Percentiles rank a stretch among this genome's conserved stretches.
Evolutionary conservation across 768 basidiomycete species (phyloP).

Genomic region (Hypholoma sublateritium): DNA sequence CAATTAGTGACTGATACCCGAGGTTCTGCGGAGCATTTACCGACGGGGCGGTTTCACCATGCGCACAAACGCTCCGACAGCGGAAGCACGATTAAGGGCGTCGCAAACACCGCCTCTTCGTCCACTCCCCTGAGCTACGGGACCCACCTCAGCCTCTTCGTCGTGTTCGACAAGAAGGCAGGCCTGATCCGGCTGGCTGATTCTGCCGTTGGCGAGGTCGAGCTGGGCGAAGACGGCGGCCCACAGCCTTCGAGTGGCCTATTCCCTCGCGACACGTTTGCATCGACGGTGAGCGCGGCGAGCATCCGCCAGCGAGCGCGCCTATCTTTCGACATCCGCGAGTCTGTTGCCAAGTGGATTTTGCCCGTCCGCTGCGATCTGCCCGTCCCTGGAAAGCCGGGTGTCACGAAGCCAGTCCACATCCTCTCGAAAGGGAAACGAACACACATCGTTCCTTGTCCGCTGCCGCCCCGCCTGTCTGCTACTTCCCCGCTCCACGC

Average conservation of each 20-base stretch:
- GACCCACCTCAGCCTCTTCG: conserved; percentile 75
- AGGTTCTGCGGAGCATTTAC: conserved; percentile 36
- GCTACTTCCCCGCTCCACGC: conserved; percentile 50
- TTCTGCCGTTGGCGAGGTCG: conserved; percentile 78
- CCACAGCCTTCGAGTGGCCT: conserved; percentile 25
- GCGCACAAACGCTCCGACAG: conserved; percentile 45
- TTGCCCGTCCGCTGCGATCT: conserved; percentile 48
- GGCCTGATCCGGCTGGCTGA: conserved; percentile 80
- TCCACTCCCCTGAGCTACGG: conserved; percentile 49
- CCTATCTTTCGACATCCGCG: conserved; percentile 35
- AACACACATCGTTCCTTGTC: conserved; percentile 68
- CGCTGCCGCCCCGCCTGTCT: conserved; percentile 55
- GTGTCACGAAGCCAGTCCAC: conserved; percentile 46
- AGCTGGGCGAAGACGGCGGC: conserved; percentile 49
- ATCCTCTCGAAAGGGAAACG: conserved; percentile 68
- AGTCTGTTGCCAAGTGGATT: conserved; percentile 42
- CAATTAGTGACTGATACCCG: conserved; percentile 53
- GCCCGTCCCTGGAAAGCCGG: conserved; percentile 33
- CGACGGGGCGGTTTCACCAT: conserved; percentile 24
- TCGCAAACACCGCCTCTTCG: conserved; percentile 28
- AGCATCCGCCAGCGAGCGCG: conserved; percentile 29
- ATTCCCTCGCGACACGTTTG: conserved; percentile 28
- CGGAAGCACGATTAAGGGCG: conserved; percentile 33
- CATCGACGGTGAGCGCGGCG: conserved; percentile 21
- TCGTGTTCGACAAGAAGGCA: conserved; percentile 86